Conservation (phyloP, 768 basidiomycete species). For the Lactarius indigo region DNA sequence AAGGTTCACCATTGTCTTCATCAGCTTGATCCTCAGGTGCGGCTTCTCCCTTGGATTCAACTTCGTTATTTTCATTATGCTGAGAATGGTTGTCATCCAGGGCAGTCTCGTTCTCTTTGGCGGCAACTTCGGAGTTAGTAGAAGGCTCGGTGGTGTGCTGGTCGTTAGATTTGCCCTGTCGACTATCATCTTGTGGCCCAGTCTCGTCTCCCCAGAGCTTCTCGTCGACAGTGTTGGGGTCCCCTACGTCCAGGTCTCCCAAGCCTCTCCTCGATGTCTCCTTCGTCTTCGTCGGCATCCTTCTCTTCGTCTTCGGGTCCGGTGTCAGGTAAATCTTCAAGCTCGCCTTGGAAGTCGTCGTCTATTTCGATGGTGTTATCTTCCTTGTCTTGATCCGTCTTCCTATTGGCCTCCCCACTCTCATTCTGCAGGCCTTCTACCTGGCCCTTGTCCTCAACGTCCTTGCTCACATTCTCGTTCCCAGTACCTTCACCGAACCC, state of each 20-base stretch:
- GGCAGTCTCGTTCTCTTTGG: constrained; percentile 60
- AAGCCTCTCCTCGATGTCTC: constrained; percentile 82
- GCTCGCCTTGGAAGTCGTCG: constrained; percentile 80
- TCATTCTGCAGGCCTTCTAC: constrained; percentile 88
- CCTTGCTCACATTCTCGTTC: constrained; percentile 82
- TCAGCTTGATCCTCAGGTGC: constrained; percentile 29
- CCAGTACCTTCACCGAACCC: constrained; percentile 90
- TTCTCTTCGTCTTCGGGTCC: constrained; percentile 43
- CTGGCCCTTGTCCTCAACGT: constrained; percentile 95
- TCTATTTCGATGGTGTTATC: constrained; percentile 88
- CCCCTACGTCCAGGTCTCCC: constrained; percentile 75
- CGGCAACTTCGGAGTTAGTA: constrained; percentile 64
- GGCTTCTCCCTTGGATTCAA: constrained; percentile 32
- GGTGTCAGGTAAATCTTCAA: constrained; percentile 79
- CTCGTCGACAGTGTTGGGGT: constrained; percentile 86
- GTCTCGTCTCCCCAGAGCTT: constrained; percentile 94
- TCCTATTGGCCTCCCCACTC: constrained; percentile 27
- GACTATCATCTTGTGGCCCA: constrained; percentile 50
- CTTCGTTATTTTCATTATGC: constrained; percentile 29
- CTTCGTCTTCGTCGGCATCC: constrained; percentile 50
- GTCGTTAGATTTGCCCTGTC: constrained; percentile 55
- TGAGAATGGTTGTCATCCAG: constrained; percentile 35
- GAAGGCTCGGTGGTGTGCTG: constrained; percentile 54
- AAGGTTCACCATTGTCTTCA: constrained; percentile 40
- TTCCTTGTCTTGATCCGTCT: constrained; percentile 39